Evolutionary conservation across 768 basidiomycete genomes (phyloP), one percentile per base, ranked within the genome.

Genomic region (Podaxis rugospora): DNA sequence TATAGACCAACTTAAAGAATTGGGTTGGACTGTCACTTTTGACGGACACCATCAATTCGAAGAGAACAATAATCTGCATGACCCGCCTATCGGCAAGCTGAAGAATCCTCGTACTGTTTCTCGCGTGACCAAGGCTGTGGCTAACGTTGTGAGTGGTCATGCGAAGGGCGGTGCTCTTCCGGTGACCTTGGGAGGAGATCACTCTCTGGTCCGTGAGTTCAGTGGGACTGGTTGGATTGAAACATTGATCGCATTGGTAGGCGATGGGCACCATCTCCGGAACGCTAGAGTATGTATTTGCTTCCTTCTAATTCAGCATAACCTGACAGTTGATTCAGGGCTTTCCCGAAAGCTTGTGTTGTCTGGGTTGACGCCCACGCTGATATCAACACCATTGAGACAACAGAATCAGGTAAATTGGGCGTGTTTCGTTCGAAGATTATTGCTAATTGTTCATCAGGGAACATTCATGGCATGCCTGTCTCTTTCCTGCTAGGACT

Each of bases 391-490:
- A 97, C 95, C 5, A 76, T 82, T 10, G 85, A 89, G 59, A 85
- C 91, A 14, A 95, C 95, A 18, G 87, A 77, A 46, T 86, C 89
- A 66, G 89, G 89, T 84, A 70, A 58, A 76, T 67, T 37, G 49
- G 6, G 37, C 59, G 40, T 62, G 44, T 57, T 69, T 68, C 54
- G 51, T 25, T 9, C 16, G 40, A 21, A 18, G 10, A 44, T 5
- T 28, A 25, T 54, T 57, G 27, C 64, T 62, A 28, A 58, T 54
- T 36, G 16, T 32, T 18, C 5, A 6, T 37, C 69, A 83, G 96
- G 96, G 32, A 98, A 98, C 74, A 88, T 99, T 50, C 97, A 99
- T 75, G 97, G 97, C 63, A 98, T 97, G 89, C 97, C 97, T 21
- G 84, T 98, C 47, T 93, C 97, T 4, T 98, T 98, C 84, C 84